A percentile compares a stretch with the other conserved stretches of the same genome.
These are phyloP conservation scores for Kodamaea ohmeri DNA, from an alignment of 1,139 yeast genomes.

Conservation along the genomic window DNA sequence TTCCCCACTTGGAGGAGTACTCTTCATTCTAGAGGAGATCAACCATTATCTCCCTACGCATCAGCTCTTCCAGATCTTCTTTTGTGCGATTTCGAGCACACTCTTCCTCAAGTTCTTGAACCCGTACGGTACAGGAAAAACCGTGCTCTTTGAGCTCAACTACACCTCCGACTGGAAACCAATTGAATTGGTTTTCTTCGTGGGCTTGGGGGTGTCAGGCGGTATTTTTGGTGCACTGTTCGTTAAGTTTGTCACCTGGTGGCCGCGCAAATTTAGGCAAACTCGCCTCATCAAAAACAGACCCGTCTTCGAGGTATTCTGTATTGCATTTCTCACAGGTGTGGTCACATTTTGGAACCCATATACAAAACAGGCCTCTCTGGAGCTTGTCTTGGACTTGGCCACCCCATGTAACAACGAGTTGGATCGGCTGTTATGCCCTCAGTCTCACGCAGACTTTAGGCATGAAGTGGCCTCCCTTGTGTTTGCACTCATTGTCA, in stretches of 20 bases:
- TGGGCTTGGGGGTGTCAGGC: conserved; percentile 53
- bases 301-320: conserved; percentile 49
- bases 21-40: conserved; percentile 64
- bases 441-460: conserved; percentile 29
- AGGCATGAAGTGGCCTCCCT: conserved; percentile 36
- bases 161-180: conserved; percentile 57
- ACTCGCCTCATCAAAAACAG: conserved; percentile 31
- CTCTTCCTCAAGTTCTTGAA: conserved; percentile 54
- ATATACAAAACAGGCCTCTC: conserved; percentile 51
- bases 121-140: conserved; percentile 64
- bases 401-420: conserved; percentile 48
- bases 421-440: conserved; percentile 41
- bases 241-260: conserved; percentile 49
- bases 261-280: conserved; percentile 46
- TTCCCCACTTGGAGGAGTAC: conserved; percentile 66
- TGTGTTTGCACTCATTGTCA: conserved; percentile 44
- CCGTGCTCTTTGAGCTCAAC: conserved; percentile 56
- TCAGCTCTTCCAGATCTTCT: conserved; percentile 57
- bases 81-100: conserved; percentile 60
- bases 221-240: conserved; percentile 58
- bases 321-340: conserved; percentile 50
- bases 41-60: conserved; percentile 58
- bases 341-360: conserved; percentile 50
- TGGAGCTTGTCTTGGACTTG: conserved; percentile 52
- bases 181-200: conserved; percentile 46